Percentiles rank a stretch among this genome's conserved stretches.
Conservation (phyloP, 352 stramenopile species). For the Phytophthora pisi region DNA sequence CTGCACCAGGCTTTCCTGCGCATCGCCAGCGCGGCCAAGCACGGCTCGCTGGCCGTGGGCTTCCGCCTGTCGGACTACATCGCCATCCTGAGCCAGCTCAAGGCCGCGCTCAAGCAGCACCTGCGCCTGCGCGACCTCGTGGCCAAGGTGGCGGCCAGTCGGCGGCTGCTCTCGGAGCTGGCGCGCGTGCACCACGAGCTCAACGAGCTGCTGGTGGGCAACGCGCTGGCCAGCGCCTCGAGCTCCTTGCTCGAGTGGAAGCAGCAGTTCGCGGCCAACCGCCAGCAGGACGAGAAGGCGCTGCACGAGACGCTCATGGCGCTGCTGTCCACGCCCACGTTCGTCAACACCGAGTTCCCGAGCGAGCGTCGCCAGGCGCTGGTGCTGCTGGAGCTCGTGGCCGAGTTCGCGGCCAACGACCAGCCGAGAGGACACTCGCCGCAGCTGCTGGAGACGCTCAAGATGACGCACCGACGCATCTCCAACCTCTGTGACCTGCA, state of each 20-base stretch:
- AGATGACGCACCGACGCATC: slow-evolving; percentile 66
- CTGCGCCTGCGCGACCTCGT: slow-evolving; percentile 46
- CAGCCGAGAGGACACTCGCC: slow-evolving; percentile 49
- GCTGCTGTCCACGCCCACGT: slow-evolving; percentile 55
- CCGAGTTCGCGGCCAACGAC: slow-evolving; percentile 44
- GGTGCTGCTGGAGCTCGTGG: slow-evolving; percentile 62
- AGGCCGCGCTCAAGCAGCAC: slow-evolving; percentile 47
- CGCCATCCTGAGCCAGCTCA: slow-evolving; percentile 55
- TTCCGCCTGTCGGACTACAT: slow-evolving; percentile 48
- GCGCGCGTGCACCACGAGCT: slow-evolving; percentile 48
- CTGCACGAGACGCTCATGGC: slow-evolving; percentile 63
- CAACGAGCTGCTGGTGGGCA: slow-evolving; percentile 39
- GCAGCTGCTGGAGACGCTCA: slow-evolving; percentile 63
- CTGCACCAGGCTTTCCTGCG: slow-evolving; percentile 59
- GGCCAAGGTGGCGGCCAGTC: slow-evolving; percentile 44
- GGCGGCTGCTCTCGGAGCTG: slow-evolving; percentile 47
- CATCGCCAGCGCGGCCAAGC: slow-evolving; percentile 40
- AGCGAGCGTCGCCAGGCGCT: slow-evolving; percentile 57
- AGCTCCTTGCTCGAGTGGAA: slow-evolving; percentile 54
- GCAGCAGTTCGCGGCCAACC: slow-evolving; percentile 51
- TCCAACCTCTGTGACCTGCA: slow-evolving; percentile 55
- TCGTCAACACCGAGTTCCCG: slow-evolving; percentile 61
- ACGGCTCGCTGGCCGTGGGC: slow-evolving; percentile 18
- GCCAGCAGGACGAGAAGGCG: slow-evolving; percentile 60
- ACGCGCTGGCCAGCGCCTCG: slow-evolving; percentile 30